Base-by-base conservation (phyloP, 2,329 filamentous ascomycete genomes). In the Fusarium decemcellulare region DNA sequence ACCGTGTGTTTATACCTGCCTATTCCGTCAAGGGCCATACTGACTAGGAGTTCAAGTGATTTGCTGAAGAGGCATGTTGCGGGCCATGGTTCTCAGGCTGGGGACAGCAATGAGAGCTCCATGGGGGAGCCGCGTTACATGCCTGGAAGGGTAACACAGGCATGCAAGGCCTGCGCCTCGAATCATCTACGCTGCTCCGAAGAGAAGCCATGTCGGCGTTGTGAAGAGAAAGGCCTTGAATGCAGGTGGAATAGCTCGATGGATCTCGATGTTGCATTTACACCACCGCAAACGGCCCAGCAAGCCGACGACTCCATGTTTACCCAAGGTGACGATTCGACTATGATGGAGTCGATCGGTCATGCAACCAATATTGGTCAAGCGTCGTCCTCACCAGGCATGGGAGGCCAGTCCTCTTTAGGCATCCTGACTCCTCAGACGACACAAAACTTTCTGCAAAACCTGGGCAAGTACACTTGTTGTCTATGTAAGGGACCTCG, bases 161-260 rank as follows among this genome's bases (percentile, higher is more conserved):
- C 77, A 1, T 79, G 77, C 32, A 61, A 62, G 27, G 59, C 72
- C 8, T 79, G 77, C 50, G 75, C 76, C 1, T 73, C 74, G 4
- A 70, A 76, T 14, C 77, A 79, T 47, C 46, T 79, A 11, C 70
- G 75, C 12, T 78, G 76, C 34, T 72, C 73, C 9, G 77, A 78
- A 16, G 61, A 72, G 27, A 78, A 78, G 39, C 77, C 77, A 30
- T 78, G 77, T 34, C 55, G 53, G 4, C 73, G 77, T 23, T 78
- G 77, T 18, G 57, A 64, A 30, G 65, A 74, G 8, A 72, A 72
- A 52, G 72, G 71, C 9, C 65, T 78, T 8, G 65, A 74, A n/a
- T 76, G 74, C n/a, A 63, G 65, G 18, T 77, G 75, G 74, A 63
- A 60, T 32, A 61, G 59, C 37, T 44, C 70, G 3, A 55, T 60